Conservation (phyloP, 495 filamentous ascomycete species). For the Parathielavia appendiculata region DNA sequence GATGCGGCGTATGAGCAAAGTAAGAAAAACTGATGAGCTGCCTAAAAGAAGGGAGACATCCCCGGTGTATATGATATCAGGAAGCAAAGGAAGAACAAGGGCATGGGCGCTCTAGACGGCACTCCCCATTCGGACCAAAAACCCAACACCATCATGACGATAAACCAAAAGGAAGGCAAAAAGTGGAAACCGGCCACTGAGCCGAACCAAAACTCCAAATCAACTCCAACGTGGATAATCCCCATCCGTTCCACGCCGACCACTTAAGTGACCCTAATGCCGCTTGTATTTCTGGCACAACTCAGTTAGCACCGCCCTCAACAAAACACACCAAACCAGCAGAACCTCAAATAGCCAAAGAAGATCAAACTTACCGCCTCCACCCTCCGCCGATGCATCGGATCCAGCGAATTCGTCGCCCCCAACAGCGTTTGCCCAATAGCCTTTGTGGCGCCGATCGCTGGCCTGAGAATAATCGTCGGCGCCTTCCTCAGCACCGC, state of each 20-base stretch:
- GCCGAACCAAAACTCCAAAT: neutral
- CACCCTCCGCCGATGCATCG: conserved; percentile 69
- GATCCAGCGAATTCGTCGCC: conserved; percentile 89
- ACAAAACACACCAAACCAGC: neutral
- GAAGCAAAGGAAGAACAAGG: no score
- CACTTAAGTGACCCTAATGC: neutral
- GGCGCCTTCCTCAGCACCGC: conserved; percentile 79
- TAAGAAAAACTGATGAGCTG: neutral
- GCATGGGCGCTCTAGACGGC: no score
- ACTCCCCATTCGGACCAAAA: no score
- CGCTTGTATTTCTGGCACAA: conserved; percentile 23
- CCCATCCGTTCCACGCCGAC: neutral
- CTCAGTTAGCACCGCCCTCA: conserved; percentile 6
- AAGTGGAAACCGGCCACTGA: neutral
- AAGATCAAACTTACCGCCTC: conserved; percentile 67
- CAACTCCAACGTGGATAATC: neutral
- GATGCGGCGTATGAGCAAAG: neutral
- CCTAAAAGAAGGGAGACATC: neutral
- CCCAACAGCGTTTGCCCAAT: conserved; percentile 85
- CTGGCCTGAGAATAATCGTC: conserved; percentile 83
- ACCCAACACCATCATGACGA: neutral
- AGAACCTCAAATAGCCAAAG: neutral
- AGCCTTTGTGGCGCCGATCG: conserved; percentile 84
- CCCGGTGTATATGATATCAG: no score
- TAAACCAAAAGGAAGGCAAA: neutral